Percentiles rank a stretch among this genome's conserved stretches.
Evolutionary conservation across 345 rosid species (phyloP).

Genomic region (Linum trigynum): DNA sequence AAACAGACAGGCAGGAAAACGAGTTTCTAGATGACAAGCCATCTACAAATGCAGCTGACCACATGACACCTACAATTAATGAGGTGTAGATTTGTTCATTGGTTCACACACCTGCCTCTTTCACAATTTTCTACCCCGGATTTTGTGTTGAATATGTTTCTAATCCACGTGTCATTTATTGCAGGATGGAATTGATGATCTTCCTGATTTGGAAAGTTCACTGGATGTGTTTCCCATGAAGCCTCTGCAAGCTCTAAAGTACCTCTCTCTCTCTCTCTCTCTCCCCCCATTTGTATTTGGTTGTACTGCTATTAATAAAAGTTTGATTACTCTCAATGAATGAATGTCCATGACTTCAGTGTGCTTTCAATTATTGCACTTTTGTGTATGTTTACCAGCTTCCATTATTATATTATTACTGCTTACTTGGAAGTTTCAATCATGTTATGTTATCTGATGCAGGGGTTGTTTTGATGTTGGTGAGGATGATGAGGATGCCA

Average conservation of each 20-base stretch:
- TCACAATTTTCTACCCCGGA: slow-evolving; percentile 4
- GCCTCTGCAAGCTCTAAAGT: slow-evolving; percentile 88
- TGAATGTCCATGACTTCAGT: background rate
- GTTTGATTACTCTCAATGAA: background rate
- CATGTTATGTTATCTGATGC: slow-evolving; percentile 23
- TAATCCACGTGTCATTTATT: slow-evolving; percentile 19
- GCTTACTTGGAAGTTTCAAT: background rate
- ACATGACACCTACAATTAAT: slow-evolving; percentile 42
- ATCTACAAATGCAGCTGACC: slow-evolving; percentile 38
- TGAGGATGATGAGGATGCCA: slow-evolving; percentile 51
- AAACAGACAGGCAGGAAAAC: slow-evolving; percentile 28
- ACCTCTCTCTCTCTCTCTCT: slow-evolving; percentile 4
- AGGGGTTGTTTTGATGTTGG: slow-evolving; percentile 81
- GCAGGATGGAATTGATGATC: slow-evolving; percentile 55
- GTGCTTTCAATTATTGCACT: slow-evolving; percentile 1
- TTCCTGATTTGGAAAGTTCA: slow-evolving; percentile 69
- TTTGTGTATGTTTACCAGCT: slow-evolving; percentile 2
- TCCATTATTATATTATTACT: background rate
- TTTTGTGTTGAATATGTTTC: slow-evolving; percentile 14
- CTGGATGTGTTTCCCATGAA: slow-evolving; percentile 68
- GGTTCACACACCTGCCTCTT: background rate
- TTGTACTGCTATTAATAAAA: background rate
- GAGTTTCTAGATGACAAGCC: slow-evolving; percentile 24
- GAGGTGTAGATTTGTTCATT: slow-evolving; percentile 32
- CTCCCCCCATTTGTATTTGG: background rate